Conservation (phyloP, 768 basidiomycete species). For the Mycena kentingensis region DNA sequence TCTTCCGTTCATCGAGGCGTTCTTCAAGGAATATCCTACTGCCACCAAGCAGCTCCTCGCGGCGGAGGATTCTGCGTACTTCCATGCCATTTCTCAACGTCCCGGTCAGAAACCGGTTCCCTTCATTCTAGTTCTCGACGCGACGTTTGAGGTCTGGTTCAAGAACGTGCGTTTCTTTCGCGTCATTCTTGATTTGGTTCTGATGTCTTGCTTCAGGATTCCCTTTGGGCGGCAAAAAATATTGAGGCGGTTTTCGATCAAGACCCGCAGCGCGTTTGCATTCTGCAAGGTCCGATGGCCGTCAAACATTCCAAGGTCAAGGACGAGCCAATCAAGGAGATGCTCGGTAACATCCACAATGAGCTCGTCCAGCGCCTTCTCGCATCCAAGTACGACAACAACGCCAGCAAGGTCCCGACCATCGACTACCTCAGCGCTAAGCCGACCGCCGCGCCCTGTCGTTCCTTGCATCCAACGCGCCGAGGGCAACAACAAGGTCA, state of each 20-base stretch:
- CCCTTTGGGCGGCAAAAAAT: constrained; percentile 96
- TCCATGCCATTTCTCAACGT: too few relatives aligned
- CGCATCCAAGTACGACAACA: constrained; percentile 74
- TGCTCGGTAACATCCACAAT: constrained; percentile 85
- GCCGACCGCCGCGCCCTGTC: constrained; percentile 37
- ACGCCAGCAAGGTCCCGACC: constrained; percentile 71
- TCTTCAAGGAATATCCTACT: constrained; percentile 83
- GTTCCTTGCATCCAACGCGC: constrained; percentile 46
- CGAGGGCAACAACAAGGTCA: constrained; percentile 46
- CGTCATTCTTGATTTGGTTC: background rate
- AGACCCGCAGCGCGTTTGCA: constrained; percentile 97
- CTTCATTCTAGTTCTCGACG: too few relatives aligned
- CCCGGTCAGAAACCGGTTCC: too few relatives aligned
- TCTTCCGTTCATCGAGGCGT: constrained; percentile 67
- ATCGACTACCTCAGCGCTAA: constrained; percentile 76
- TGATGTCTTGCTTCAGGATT: constrained; percentile 59
- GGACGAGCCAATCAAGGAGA: constrained; percentile 91
- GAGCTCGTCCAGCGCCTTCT: constrained; percentile 78
- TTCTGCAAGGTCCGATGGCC: constrained; percentile 95
- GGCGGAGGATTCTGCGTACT: too few relatives aligned
- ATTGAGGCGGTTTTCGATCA: constrained; percentile 99
- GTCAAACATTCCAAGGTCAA: constrained; percentile 84
- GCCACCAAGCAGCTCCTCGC: too few relatives aligned
- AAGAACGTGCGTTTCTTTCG: constrained; percentile 73
- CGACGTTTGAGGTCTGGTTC: constrained; percentile 98